Evolutionary conservation across 2,329 filamentous ascomycete genomes (phyloP).

Genomic region (Ophiostoma fasciatum): DNA sequence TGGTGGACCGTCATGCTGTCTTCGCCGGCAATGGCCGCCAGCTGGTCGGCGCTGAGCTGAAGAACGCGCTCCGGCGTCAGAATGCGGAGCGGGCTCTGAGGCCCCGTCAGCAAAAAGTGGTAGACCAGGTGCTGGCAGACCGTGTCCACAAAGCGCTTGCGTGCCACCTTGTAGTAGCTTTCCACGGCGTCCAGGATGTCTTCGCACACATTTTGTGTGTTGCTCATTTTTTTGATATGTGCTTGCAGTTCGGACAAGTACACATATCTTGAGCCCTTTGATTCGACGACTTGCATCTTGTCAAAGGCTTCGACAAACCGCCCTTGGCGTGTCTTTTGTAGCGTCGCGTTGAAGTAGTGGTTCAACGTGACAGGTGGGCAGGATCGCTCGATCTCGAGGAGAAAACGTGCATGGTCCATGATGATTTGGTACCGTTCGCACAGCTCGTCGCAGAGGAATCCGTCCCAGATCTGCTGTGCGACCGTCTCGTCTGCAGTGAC

Average conservation of each 20-base stretch:
- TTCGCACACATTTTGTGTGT: conserved; percentile 16
- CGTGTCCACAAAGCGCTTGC: conserved; percentile 47
- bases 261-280: not conserved
- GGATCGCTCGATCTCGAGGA: conserved; percentile 35
- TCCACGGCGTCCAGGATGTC: conserved; percentile 46
- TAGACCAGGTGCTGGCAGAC: conserved; percentile 40
- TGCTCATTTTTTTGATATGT: conserved; percentile 9
- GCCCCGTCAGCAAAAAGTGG: conserved; percentile 34
- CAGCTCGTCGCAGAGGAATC: conserved; percentile 31
- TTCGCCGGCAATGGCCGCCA: conserved; percentile 45
- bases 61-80: conserved; percentile 37
- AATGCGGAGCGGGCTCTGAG: conserved; percentile 33
- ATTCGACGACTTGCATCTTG: conserved; percentile 6
- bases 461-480: conserved; percentile 24
- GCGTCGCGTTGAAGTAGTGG: conserved; percentile 31
- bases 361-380: conserved; percentile 35
- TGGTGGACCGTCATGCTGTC: conserved; percentile 25
- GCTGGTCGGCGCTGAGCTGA: conserved; percentile 28
- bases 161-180: conserved; percentile 47
- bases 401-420: conserved; percentile 31
- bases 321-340: conserved; percentile 15
- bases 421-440: conserved; percentile 29
- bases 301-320: conserved; percentile 10
- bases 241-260: not conserved
- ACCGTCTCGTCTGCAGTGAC: conserved; percentile 30